These are phyloP conservation scores for Fusarium buxicola DNA, from an alignment of 2,329 filamentous ascomycete genomes.

Conservation along the genomic window DNA sequence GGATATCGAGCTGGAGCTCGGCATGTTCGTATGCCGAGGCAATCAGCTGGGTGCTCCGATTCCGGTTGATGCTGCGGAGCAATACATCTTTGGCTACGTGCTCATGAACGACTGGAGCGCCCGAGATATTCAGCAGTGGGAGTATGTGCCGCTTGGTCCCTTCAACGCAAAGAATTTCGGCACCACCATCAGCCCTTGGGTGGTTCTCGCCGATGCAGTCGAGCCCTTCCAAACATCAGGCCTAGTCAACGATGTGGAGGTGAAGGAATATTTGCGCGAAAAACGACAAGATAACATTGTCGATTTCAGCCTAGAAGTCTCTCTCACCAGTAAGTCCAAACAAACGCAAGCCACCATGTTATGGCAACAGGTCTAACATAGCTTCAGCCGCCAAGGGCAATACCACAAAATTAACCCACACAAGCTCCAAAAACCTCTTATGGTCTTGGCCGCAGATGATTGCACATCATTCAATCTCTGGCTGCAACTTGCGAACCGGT, in stretches of 20 bases:
- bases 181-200: slow-evolving; percentile 71
- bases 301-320: slow-evolving; percentile 53
- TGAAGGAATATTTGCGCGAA: slow-evolving; percentile 66
- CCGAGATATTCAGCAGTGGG: slow-evolving; percentile 70
- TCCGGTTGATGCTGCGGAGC: slow-evolving; percentile 71
- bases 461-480: slow-evolving; percentile 81
- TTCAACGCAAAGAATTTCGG: slow-evolving; percentile 72
- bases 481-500: slow-evolving; percentile 78
- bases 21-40: slow-evolving; percentile 75
- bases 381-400: slow-evolving; percentile 47
- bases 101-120: slow-evolving; percentile 74
- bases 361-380: background rate
- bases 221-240: slow-evolving; percentile 41
- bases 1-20: slow-evolving; percentile 83
- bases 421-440: slow-evolving; percentile 63
- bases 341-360: rapidly evolving
- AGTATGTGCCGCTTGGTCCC: slow-evolving; percentile 71
- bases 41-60: slow-evolving; percentile 76
- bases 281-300: slow-evolving; percentile 53
- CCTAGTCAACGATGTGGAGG: slow-evolving; percentile 48
- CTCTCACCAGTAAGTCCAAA: slow-evolving; percentile 51
- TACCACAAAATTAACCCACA: slow-evolving; percentile 43
- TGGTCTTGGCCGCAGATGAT: slow-evolving; percentile 90
- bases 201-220: slow-evolving; percentile 70
- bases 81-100: slow-evolving; percentile 77